Conservation (phyloP, 2,329 filamentous ascomycete genomes). For the Ilyonectria robusta region DNA sequence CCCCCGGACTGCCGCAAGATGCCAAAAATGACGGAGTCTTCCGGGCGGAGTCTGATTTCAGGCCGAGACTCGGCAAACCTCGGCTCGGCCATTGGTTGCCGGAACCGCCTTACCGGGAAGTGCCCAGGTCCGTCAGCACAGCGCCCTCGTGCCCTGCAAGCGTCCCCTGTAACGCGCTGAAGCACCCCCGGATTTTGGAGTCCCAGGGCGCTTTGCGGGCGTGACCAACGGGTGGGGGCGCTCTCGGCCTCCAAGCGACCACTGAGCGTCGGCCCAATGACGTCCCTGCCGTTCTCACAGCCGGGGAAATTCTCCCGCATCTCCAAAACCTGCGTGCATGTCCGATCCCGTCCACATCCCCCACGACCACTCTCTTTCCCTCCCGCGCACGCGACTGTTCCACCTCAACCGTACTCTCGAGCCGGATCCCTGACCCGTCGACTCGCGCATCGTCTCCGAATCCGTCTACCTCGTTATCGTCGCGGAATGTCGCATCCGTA, state of each 20-base stretch:
- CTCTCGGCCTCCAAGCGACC: constrained; percentile 28
- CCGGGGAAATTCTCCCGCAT: constrained; percentile 49
- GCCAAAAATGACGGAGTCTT: constrained; percentile 8
- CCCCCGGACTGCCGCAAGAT: constrained; percentile 7
- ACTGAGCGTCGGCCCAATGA: constrained; percentile 47
- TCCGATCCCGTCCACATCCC: constrained; percentile 21
- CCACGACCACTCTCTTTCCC: constrained; percentile 4
- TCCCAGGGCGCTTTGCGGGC: constrained; percentile 33
- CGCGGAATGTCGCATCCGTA: constrained; percentile 47
- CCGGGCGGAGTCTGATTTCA: constrained; percentile 31
- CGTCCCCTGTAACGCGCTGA: constrained; percentile 27
- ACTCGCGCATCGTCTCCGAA: constrained; percentile 27
- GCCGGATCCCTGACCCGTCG: not conserved
- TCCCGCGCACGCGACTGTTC: not conserved
- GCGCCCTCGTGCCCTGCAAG: constrained; percentile 16
- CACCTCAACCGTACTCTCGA: not conserved
- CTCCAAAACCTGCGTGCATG: constrained; percentile 39
- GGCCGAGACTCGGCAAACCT: constrained; percentile 48
- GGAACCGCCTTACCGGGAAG: constrained; percentile 15
- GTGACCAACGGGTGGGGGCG: constrained; percentile 40
- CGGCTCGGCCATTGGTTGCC: constrained; percentile 48
- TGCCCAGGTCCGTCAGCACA: not conserved
- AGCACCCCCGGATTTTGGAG: constrained; percentile 25
- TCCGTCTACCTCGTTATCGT: constrained; percentile 27
- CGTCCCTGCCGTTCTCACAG: constrained; percentile 45